Conservation (phyloP, 345 rosid species). For the Aquilaria malaccensis region DNA sequence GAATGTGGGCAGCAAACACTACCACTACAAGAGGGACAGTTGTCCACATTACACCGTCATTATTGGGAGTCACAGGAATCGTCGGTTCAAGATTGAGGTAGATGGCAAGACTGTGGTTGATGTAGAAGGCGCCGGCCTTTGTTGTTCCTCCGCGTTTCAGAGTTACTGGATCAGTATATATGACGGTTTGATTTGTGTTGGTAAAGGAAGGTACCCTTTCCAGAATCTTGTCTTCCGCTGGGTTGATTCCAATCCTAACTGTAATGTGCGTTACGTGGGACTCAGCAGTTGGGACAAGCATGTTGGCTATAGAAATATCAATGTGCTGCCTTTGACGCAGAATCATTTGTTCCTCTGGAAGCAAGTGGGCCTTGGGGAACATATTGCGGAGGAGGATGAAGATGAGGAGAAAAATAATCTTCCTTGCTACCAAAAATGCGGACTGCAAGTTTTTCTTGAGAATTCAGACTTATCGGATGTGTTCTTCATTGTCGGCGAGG, state of each 20-base stretch:
- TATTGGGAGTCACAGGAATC: constrained; percentile 88
- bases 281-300: constrained; percentile 96
- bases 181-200: constrained; percentile 85
- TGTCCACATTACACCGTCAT: constrained; percentile 94
- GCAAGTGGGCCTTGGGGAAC: constrained; percentile 62
- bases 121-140: constrained; percentile 63
- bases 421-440: constrained; percentile 52
- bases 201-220: constrained; percentile 93
- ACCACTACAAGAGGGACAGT: constrained; percentile 87
- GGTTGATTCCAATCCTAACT: constrained; percentile 83
- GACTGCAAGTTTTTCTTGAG: constrained; percentile 78
- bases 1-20: constrained; percentile 87
- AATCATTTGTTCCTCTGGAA: constrained; percentile 79
- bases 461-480: constrained; percentile 72
- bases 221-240: constrained; percentile 88
- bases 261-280: constrained; percentile 76
- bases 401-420: constrained; percentile 45
- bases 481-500: constrained; percentile 60
- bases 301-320: constrained; percentile 92
- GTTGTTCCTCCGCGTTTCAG: constrained; percentile 75
- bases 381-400: constrained; percentile 35
- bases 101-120: constrained; percentile 85
- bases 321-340: constrained; percentile 74
- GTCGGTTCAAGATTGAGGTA: constrained; percentile 84
- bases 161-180: constrained; percentile 93